phyloP scores from a whole-genome alignment of 306 rosid species.

The Lablab purpureus region DNA sequence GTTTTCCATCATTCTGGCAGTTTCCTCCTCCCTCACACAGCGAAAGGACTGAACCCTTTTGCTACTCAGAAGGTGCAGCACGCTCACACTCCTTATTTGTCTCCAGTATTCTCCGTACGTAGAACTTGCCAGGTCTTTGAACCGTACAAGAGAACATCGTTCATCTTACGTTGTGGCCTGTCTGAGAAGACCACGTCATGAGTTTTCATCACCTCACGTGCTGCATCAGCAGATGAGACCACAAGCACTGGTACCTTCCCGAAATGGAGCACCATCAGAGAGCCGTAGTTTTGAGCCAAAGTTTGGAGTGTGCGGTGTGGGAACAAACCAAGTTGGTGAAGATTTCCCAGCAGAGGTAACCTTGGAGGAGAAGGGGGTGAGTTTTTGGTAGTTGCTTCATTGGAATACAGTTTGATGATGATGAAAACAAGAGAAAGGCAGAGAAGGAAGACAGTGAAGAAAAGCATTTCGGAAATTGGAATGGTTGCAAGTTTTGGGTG shows the following conservation, averaged over 20 bases:
- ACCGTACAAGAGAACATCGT: constrained; percentile 19
- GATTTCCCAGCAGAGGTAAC: constrained; percentile 29
- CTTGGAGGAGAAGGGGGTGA: constrained; percentile 43
- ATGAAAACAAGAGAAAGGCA: neutral
- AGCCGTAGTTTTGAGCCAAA: constrained; percentile 33
- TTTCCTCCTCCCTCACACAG: constrained; percentile 33
- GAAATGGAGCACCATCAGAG: constrained; percentile 23
- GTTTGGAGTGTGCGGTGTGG: constrained; percentile 33
- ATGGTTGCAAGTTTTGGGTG: neutral
- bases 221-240: constrained; percentile 25
- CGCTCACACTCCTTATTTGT: neutral
- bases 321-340: constrained; percentile 29
- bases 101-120: constrained; percentile 30
- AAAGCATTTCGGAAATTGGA: neutral
- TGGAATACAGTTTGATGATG: constrained; percentile 38
- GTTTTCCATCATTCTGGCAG: constrained; percentile 13
- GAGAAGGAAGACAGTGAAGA: constrained; percentile 5
- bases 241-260: constrained; percentile 34
- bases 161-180: constrained; percentile 25
- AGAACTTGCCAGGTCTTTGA: constrained; percentile 8
- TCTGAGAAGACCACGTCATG: constrained; percentile 32
- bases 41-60: constrained; percentile 33
- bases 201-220: constrained; percentile 28
- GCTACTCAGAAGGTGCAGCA: constrained; percentile 32
- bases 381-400: neutral